These are phyloP conservation scores for Globisporangium acanthophoron DNA, from an alignment of 352 stramenopile species.

Conservation along the genomic window DNA sequence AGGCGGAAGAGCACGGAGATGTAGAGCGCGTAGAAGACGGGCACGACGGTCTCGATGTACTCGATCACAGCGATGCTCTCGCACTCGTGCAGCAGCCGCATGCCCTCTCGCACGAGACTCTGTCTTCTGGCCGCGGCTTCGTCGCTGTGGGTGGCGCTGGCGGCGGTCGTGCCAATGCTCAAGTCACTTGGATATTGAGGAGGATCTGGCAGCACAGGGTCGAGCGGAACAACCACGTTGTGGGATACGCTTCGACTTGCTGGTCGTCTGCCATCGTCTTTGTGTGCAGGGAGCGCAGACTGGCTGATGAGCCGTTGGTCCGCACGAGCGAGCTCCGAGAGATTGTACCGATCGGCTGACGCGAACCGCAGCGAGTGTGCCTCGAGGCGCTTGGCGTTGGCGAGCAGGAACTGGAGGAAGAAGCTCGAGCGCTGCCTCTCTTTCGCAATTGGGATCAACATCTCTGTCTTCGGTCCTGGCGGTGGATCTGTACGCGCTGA, in stretches of 20 bases:
- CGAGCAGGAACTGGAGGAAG: neutral
- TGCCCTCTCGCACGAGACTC: neutral
- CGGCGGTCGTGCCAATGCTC: no score
- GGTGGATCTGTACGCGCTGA: no score
- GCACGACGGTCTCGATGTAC: neutral
- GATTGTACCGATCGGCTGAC: neutral
- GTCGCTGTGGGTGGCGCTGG: neutral
- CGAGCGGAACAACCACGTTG: neutral
- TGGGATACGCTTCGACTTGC: neutral
- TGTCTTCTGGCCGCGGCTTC: neutral
- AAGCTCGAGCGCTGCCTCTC: neutral
- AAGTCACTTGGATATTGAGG: no score
- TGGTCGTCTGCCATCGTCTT: neutral
- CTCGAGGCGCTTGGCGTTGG: neutral
- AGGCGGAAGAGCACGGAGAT: slow-evolving; percentile 1
- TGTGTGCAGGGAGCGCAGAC: no score
- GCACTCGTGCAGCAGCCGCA: neutral
- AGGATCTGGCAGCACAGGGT: neutral
- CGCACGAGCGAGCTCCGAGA: neutral
- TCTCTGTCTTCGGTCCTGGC: no score
- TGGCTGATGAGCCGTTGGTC: neutral
- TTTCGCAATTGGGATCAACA: neutral
- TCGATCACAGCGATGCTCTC: neutral
- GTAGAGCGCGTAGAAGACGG: neutral
- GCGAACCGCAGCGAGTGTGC: neutral